Evolutionary conservation across 208 protist genomes (phyloP).

Genomic region (Phytomonas serpens): DNA sequence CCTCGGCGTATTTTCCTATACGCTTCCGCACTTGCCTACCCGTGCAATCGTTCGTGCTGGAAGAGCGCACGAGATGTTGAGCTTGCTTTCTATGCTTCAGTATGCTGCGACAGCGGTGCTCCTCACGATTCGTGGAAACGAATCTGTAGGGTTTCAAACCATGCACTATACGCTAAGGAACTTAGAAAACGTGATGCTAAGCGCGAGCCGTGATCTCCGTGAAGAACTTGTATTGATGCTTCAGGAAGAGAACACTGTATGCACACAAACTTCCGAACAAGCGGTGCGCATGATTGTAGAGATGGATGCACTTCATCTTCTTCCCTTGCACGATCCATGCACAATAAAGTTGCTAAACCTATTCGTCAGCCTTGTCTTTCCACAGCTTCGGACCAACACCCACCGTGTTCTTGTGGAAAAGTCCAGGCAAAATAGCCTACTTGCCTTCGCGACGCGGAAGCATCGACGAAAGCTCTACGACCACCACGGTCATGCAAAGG

Average conservation of each 20-base stretch:
- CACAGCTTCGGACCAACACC: slow-evolving; percentile 68
- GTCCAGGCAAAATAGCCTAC: slow-evolving; percentile 48
- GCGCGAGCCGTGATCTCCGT: slow-evolving; percentile 19
- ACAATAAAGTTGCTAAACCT: slow-evolving; percentile 21
- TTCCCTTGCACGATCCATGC: slow-evolving; percentile 16
- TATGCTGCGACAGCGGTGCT: slow-evolving; percentile 37
- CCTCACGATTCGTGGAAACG: slow-evolving; percentile 8
- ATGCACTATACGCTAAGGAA: slow-evolving; percentile 24
- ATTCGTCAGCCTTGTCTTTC: slow-evolving; percentile 50
- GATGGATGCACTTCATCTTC: slow-evolving; percentile 36
- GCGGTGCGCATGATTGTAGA: slow-evolving; percentile 32
- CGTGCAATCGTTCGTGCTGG: slow-evolving; percentile 18
- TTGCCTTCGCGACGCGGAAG: slow-evolving; percentile 57
- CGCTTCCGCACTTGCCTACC: slow-evolving; percentile 35
- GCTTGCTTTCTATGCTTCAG: slow-evolving; percentile 47
- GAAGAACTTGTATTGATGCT: slow-evolving; percentile 14
- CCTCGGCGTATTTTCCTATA: slow-evolving; percentile 39
- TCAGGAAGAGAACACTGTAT: background rate
- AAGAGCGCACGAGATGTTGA: slow-evolving; percentile 29
- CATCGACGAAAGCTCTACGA: slow-evolving; percentile 48
- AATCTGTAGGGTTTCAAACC: background rate
- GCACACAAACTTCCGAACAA: slow-evolving; percentile 11
- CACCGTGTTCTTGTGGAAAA: slow-evolving; percentile 33
- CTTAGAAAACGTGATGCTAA: slow-evolving; percentile 31
- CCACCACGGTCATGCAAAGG: slow-evolving; percentile 17